A percentile compares a stretch with the other conserved stretches of the same genome.
Conservation (phyloP, 768 basidiomycete genomes). For the Termitomyces titanicus region DNA sequence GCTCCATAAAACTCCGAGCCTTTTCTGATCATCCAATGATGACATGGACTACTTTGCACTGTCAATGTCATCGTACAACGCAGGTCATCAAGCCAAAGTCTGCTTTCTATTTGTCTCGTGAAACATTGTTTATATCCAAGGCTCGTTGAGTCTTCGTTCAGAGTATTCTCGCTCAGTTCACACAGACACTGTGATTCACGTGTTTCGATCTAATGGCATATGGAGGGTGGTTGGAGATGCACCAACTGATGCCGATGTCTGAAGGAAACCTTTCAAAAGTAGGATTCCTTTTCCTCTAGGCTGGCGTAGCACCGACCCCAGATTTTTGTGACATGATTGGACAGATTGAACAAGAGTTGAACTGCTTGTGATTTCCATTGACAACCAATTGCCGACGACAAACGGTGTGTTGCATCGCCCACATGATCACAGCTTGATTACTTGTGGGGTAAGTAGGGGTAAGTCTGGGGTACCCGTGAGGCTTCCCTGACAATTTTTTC, state of each 20-base stretch:
- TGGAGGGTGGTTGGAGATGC: background rate
- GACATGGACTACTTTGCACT: too few relatives aligned
- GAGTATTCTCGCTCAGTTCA: background rate
- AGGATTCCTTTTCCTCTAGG: background rate
- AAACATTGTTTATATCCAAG: too few relatives aligned
- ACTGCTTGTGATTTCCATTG: constrained; percentile 7
- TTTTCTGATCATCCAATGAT: too few relatives aligned
- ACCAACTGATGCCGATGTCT: too few relatives aligned
- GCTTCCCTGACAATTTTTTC: background rate
- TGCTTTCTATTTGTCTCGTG: too few relatives aligned
- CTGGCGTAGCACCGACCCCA: background rate
- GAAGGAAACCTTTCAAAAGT: background rate
- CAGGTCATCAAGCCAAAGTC: too few relatives aligned
- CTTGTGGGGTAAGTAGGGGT: background rate
- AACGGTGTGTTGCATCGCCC: background rate
- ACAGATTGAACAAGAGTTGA: background rate
- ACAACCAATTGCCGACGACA: background rate
- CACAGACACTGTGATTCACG: background rate
- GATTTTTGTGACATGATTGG: background rate
- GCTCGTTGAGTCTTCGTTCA: background rate
- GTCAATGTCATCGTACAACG: background rate
- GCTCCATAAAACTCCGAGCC: too few relatives aligned
- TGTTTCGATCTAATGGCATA: background rate
- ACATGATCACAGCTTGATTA: background rate
- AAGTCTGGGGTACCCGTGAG: too few relatives aligned